Evolutionary conservation across 306 rosid species (phyloP).

Genomic region (Acacia confusa): DNA sequence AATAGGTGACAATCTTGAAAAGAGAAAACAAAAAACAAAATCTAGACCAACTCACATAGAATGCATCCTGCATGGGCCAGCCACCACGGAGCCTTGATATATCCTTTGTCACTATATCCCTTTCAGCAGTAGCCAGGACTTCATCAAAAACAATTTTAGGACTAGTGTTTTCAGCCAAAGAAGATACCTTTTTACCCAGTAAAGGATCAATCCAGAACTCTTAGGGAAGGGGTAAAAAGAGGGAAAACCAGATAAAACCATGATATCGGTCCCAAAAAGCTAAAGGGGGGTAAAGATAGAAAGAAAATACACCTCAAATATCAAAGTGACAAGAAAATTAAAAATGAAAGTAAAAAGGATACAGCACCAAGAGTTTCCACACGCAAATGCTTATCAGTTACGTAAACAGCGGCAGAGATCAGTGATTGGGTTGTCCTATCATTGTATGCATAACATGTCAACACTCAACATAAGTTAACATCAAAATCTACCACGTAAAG

Average conservation of each 20-base stretch:
- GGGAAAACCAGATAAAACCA: not conserved
- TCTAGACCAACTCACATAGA: conserved; percentile 65
- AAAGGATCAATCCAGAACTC: conserved; percentile 45
- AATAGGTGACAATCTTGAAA: not conserved
- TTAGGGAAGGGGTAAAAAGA: not conserved
- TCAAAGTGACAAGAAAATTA: conserved; percentile 2
- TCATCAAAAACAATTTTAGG: conserved; percentile 84
- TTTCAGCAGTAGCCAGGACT: conserved; percentile 88
- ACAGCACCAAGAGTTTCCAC: conserved; percentile 94
- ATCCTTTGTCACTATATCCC: conserved; percentile 86
- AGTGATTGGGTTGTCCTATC: conserved; percentile 86
- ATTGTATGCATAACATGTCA: conserved; percentile 40
- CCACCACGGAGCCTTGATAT: conserved; percentile 95
- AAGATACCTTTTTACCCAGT: conserved; percentile 72
- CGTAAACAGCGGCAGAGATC: conserved; percentile 74
- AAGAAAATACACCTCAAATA: conserved; percentile 6
- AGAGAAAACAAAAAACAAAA: conserved; percentile 32
- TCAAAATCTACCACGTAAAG: conserved; percentile 29
- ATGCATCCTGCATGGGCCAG: conserved; percentile 98
- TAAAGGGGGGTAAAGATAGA: conserved; percentile 1
- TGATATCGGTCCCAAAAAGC: not conserved
- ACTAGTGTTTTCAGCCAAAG: conserved; percentile 88
- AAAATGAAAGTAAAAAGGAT: conserved; percentile 52
- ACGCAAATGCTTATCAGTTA: conserved; percentile 86
- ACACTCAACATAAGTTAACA: conserved; percentile 29